These are phyloP conservation scores for Trichosporon ovoides DNA, from an alignment of 1,284 basidiomycete species.

Conservation along the genomic window DNA sequence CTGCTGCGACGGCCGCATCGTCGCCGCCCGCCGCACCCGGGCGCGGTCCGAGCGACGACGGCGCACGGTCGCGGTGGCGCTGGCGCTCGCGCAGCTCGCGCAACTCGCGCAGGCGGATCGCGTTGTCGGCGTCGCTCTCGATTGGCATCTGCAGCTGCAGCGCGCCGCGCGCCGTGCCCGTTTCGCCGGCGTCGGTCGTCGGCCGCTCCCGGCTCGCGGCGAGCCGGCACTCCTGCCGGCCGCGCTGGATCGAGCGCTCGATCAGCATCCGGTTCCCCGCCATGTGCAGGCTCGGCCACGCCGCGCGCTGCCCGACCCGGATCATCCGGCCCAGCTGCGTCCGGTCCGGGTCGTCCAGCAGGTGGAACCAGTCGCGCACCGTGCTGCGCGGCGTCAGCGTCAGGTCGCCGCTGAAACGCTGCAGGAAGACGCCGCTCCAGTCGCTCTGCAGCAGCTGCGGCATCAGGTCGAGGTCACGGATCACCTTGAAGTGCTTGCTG, in stretches of 20 bases:
- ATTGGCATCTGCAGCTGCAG: slow-evolving; percentile 31
- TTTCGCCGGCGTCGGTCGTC: slow-evolving; percentile 28
- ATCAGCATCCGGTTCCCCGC: slow-evolving; percentile 69
- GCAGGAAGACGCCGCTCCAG: slow-evolving; percentile 90
- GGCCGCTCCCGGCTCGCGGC: slow-evolving; percentile 45
- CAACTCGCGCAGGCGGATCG: slow-evolving; percentile 37
- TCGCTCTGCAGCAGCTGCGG: slow-evolving; percentile 86
- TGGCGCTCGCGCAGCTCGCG: slow-evolving; percentile 9
- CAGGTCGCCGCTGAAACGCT: slow-evolving; percentile 53
- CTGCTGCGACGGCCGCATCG: no score
- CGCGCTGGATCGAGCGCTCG: slow-evolving; percentile 68
- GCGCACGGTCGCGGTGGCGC: neutral
- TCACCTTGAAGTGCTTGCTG: slow-evolving; percentile 92
- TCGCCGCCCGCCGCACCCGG: neutral
- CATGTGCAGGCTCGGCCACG: slow-evolving; percentile 94
- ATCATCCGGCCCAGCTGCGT: slow-evolving; percentile 76
- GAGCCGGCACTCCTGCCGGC: slow-evolving; percentile 66
- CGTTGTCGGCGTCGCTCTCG: slow-evolving; percentile 48
- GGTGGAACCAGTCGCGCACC: slow-evolving; percentile 73
- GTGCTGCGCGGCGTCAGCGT: slow-evolving; percentile 78
- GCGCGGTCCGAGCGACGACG: neutral
- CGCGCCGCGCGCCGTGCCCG: slow-evolving; percentile 5
- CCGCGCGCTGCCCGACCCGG: slow-evolving; percentile 76
- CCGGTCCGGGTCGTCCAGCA: slow-evolving; percentile 79
- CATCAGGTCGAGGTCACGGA: slow-evolving; percentile 82